phyloP scores from a whole-genome alignment of 2,329 filamentous ascomycete species.

The Mycocentrospora acerina region DNA sequence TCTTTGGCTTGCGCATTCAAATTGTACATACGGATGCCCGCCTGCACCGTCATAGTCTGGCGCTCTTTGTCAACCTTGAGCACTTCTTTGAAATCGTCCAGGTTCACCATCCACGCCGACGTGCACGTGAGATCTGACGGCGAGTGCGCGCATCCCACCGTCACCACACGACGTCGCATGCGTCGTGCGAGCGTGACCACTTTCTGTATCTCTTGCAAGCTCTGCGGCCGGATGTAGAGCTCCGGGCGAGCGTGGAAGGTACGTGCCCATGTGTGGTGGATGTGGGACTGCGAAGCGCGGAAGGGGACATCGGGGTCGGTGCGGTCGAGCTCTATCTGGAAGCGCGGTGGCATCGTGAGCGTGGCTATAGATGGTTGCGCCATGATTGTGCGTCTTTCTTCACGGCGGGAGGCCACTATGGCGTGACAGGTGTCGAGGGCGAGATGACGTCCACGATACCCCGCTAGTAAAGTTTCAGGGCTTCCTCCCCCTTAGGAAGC shows the following conservation, averaged over 20 bases:
- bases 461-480: background rate
- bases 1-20: slow-evolving; percentile 74
- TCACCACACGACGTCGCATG: slow-evolving; percentile 79
- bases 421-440: too few species aligned
- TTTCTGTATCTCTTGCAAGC: slow-evolving; percentile 79
- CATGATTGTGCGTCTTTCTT: slow-evolving; percentile 18
- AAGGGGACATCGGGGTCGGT: slow-evolving; percentile 70
- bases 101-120: slow-evolving; percentile 90
- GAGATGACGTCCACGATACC: slow-evolving; percentile 13
- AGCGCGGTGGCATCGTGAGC: slow-evolving; percentile 38
- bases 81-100: slow-evolving; percentile 78
- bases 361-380: slow-evolving; percentile 21
- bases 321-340: slow-evolving; percentile 58
- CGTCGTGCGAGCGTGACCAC: slow-evolving; percentile 75
- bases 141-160: slow-evolving; percentile 89
- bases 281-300: slow-evolving; percentile 69
- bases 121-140: slow-evolving; percentile 91
- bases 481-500: too few species aligned
- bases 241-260: slow-evolving; percentile 89
- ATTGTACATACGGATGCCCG: slow-evolving; percentile 79
- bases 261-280: slow-evolving; percentile 91
- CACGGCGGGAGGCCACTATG: slow-evolving; percentile 1
- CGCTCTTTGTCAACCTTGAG: slow-evolving; percentile 67
- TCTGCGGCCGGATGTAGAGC: slow-evolving; percentile 84
- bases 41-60: slow-evolving; percentile 73